Base-by-base conservation (phyloP, 441 rosid genomes). In the Pelargonium citronellum region DNA sequence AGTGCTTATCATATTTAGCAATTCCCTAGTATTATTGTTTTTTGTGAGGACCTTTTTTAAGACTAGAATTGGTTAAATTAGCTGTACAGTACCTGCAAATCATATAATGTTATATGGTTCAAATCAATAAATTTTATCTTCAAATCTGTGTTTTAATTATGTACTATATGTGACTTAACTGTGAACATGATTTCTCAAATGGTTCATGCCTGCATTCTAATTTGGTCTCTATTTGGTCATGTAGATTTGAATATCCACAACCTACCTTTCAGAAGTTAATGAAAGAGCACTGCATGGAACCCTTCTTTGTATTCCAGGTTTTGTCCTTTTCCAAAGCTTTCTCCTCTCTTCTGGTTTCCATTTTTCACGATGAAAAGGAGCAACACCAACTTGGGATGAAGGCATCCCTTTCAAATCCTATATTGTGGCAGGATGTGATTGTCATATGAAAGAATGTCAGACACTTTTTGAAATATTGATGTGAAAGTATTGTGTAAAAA, bases 241-340 rank as follows among this genome's bases (percentile, higher is more conserved):
- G 79, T 83, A 95, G 99, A 76, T 95, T 95, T 81, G 99, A 95
- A 79, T 95, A 92, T 86, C 98, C 99, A 0, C 97, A 95, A 77
- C 94, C 98, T 55, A 92, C 99, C 39, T 95, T 95, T 86, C 97
- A 84, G 84, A 92, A 92, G 76, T 85, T 95, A 79, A 85, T 95
- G 98, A 95, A 92, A 83, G 99, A 95, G 82, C 91, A 95, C 71
- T 89, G 96, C 83, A 91, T 84, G 92, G 99, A 91, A 76, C 99
- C 99, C 16, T 95, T 95, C 81, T 95, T 92, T 77, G 99, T 95
- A 60, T 95, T 95, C 83, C 96, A 95, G 98, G 99, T 95, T 39
- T 74, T 73, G 10, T 71, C 65, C 49, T 69, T 43, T n/a, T 17
- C 55, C 64, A 62, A 71, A 13, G 44, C 13, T 44, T 15, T 67